A percentile compares a stretch with the other conserved stretches of the same genome.
Evolutionary conservation across 1,284 basidiomycete species (phyloP).

Genomic region (Flammula alnicola): DNA sequence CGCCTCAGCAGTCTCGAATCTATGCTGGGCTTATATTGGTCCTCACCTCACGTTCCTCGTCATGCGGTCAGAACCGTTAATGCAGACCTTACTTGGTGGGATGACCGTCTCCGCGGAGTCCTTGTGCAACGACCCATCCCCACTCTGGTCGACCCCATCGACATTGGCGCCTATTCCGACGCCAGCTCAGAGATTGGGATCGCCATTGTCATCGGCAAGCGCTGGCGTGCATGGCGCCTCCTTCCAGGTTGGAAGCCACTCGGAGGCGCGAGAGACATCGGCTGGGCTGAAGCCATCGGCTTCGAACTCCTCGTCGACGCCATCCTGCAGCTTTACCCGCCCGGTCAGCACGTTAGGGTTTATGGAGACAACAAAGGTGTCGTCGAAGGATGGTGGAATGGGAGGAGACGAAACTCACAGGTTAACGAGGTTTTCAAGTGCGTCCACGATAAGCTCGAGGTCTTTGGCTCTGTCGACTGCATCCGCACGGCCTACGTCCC

Average conservation of each 20-base stretch:
- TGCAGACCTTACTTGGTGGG: too few species aligned
- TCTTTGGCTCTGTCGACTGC: conserved; percentile 28
- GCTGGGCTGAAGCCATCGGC: conserved; percentile 40
- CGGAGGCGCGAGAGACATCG: conserved; percentile 34
- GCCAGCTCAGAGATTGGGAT: too few species aligned
- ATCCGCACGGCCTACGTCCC: conserved; percentile 36
- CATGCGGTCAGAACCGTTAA: too few species aligned
- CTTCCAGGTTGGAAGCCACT: conserved; percentile 19
- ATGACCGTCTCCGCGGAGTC: too few species aligned
- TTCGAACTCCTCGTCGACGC: conserved; percentile 39
- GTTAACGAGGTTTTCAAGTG: conserved; percentile 32
- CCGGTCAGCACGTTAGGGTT: conserved; percentile 26
- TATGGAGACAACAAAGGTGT: conserved; percentile 44
- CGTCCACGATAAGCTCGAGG: conserved; percentile 35
- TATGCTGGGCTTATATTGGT: too few species aligned
- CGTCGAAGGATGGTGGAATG: conserved; percentile 43
- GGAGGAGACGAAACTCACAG: conserved; percentile 34
- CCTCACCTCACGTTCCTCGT: too few species aligned
- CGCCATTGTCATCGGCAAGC: conserved; percentile 34
- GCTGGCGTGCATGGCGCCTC: conserved; percentile 14
- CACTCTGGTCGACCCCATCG: conserved; percentile 33
- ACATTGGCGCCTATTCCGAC: conserved; percentile 44
- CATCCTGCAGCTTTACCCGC: conserved; percentile 14
- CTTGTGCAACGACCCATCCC: conserved; percentile 40
- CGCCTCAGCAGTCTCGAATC: conserved; percentile 35